Base-by-base conservation (phyloP, 768 basidiomycete genomes). In the Asterophora lycoperdoides region DNA sequence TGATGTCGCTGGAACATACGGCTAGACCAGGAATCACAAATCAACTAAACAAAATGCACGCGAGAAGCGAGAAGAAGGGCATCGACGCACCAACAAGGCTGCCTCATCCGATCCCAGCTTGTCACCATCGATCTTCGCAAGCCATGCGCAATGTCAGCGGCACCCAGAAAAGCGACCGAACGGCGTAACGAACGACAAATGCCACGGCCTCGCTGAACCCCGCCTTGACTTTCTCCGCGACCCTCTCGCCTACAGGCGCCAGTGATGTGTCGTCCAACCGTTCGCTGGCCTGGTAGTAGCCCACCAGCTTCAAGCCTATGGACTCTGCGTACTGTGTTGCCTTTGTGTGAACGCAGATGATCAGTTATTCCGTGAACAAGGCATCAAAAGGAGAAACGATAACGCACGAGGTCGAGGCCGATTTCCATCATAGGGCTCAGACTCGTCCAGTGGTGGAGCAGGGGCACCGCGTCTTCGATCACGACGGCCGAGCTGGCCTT, bases 351-450 rank as follows among this genome's bases (percentile, higher is more conserved):
- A 36, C 47, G 41, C 43, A 47, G 14, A 17, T 26, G 13, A 7
- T 48, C 28, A 13, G 36, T 15, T 33, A 19, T 2, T 20, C 42
- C n/a, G 34, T 11, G 46, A 32, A 20, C 23, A 18, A 26, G n/a
- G n/a, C n/a, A n/a, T n/a, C n/a, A n/a, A n/a, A n/a, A n/a, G n/a
- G 38, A 36, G 14, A 15, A 15, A 30, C 33, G 28, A 14, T 23
- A 67, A 23, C 81, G 56, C 55, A 87, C 88, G 60, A 89, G 68
- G 57, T 88, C 86, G 35, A 90, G 74, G 19, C 87, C 89, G 52
- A 89, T 82, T 62, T 90, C 88, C 84, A 89, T 89, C 83, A 86
- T 86, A 3, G 87, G 86, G 52, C 83, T 86, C 45, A 93, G 72
- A 56, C 77, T 83, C 6, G 87, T 89, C 89, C 89, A 92, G 61